Conservation (phyloP, 345 rosid genomes). For the Citrus mangshanensis region DNA sequence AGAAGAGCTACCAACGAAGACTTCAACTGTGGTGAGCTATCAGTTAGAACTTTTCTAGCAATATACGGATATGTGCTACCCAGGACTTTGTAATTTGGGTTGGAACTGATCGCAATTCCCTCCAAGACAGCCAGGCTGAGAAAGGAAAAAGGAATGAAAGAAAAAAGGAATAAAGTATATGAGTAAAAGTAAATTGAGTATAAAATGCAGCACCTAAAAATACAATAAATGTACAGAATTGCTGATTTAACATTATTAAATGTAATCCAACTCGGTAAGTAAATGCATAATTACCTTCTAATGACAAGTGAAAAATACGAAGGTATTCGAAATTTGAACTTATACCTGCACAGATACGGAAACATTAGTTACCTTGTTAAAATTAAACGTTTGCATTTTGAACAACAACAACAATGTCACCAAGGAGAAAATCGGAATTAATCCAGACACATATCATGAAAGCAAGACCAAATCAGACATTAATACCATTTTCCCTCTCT, state of each 20-base stretch:
- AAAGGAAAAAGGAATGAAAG: conserved; percentile 17
- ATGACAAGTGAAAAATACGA: conserved; percentile 93
- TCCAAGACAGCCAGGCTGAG: conserved; percentile 91
- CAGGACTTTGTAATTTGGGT: conserved; percentile 88
- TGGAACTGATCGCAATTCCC: conserved; percentile 77
- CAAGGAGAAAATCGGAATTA: neutral
- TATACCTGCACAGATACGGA: conserved; percentile 65
- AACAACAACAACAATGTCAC: neutral
- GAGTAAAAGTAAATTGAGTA: neutral
- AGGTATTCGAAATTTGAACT: conserved; percentile 89
- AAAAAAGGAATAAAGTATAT: conserved; percentile 8
- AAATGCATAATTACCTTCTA: conserved; percentile 57
- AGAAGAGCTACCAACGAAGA: conserved; percentile 73
- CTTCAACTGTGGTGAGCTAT: conserved; percentile 80
- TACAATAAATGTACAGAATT: neutral
- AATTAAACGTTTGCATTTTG: neutral
- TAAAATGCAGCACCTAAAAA: neutral
- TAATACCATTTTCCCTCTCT: neutral
- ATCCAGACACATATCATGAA: too few relatives aligned
- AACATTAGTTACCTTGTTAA: conserved; percentile 1
- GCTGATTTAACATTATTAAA: neutral
- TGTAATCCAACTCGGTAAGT: neutral
- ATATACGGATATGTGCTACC: conserved; percentile 99
- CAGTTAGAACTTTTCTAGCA: conserved; percentile 82
- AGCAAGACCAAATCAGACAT: neutral